Evolutionary conservation across 371 early-diverging fungal genomes (phyloP).

Genomic region (Apophysomyces sp.): DNA sequence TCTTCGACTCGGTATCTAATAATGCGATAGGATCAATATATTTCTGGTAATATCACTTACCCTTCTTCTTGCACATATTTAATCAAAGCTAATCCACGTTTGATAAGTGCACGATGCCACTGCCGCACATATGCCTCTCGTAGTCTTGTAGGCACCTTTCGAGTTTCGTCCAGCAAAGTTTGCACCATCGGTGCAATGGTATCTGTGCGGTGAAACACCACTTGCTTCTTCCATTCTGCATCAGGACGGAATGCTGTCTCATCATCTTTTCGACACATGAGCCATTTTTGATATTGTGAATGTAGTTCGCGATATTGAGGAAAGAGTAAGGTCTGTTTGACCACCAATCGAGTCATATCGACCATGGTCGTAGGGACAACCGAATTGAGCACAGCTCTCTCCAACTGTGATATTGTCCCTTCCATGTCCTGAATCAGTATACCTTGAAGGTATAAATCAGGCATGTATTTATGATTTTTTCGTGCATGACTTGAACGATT

Average conservation of each 20-base stretch:
- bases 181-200: slow-evolving; percentile 55
- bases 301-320: slow-evolving; percentile 35
- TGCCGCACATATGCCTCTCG: slow-evolving; percentile 58
- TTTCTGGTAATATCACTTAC: slow-evolving; percentile 18
- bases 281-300: slow-evolving; percentile 30
- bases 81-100: slow-evolving; percentile 47
- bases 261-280: slow-evolving; percentile 27
- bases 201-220: slow-evolving; percentile 39
- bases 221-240: slow-evolving; percentile 32
- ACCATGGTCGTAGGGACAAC: slow-evolving; percentile 56
- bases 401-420: slow-evolving; percentile 26
- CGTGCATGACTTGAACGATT: slow-evolving; percentile 61
- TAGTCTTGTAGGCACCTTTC: slow-evolving; percentile 44
- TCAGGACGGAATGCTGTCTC: slow-evolving; percentile 6
- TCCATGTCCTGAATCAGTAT: slow-evolving; percentile 43
- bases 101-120: slow-evolving; percentile 52
- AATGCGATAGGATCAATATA: neutral
- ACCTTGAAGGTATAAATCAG: slow-evolving; percentile 58
- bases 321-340: slow-evolving; percentile 55
- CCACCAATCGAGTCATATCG: slow-evolving; percentile 46
- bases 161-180: slow-evolving; percentile 45
- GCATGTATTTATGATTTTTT: slow-evolving; percentile 56
- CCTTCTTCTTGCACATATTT: slow-evolving; percentile 54
- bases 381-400: slow-evolving; percentile 50
- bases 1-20: neutral